Percentiles rank a stretch among this genome's conserved stretches.
These are phyloP conservation scores for Platanthera zijinensis DNA, from an alignment of 106 monocot genomes.

Conservation along the genomic window DNA sequence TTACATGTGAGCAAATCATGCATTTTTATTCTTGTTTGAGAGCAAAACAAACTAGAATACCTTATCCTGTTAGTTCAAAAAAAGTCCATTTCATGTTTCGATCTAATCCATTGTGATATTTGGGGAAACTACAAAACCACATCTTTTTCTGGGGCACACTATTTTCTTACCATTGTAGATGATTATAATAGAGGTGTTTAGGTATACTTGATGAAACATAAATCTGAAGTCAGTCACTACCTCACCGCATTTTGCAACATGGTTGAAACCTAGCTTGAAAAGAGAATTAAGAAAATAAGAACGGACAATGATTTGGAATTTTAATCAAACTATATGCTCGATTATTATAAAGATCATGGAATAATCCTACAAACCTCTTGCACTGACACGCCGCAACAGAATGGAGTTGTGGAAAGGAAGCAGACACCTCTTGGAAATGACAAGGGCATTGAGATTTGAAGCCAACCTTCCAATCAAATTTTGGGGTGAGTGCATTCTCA, in stretches of 20 bases:
- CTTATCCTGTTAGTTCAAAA: not conserved
- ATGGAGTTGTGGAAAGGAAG: not conserved
- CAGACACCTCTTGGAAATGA: not conserved
- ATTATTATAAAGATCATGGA: no score
- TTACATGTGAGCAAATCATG: no score
- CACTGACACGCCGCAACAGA: not conserved
- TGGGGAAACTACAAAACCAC: not conserved
- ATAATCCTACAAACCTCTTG: not conserved
- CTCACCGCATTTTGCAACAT: no score
- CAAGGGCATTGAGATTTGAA: not conserved
- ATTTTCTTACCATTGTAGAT: not conserved
- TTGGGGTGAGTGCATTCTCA: not conserved
- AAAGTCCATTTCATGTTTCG: not conserved
- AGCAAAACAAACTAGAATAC: not conserved
- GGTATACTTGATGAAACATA: not conserved
- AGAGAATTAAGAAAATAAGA: no score
- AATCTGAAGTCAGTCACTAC: not conserved
- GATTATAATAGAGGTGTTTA: not conserved
- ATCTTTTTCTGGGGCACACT: not conserved
- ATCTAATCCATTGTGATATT: not conserved
- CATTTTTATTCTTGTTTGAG: not conserved
- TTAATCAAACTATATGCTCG: no score
- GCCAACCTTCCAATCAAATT: not conserved
- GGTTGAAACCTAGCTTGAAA: no score
- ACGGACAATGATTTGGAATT: no score